Evolutionary conservation across 768 basidiomycete genomes (phyloP).

Genomic region (Filobasidium wieringae): DNA sequence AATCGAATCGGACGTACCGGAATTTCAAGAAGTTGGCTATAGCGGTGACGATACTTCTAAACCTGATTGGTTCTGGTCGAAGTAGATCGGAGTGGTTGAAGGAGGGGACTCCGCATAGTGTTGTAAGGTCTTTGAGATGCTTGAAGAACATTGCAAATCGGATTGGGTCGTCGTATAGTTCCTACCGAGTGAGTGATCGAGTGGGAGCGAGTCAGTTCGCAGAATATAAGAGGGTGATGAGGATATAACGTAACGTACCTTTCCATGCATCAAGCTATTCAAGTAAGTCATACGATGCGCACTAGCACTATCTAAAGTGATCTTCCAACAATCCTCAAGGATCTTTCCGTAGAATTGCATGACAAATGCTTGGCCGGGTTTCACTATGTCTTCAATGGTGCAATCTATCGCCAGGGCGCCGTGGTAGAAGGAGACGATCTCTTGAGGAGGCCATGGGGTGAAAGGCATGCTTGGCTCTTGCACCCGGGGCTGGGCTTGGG

Average conservation of each 20-base stretch:
- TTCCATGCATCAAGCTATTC: not conserved
- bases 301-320: not conserved
- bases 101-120: not conserved
- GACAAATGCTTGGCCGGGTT: not conserved
- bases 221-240: too few relatives aligned
- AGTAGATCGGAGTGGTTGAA: not conserved
- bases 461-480: not conserved
- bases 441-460: not conserved
- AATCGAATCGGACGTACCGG: not conserved
- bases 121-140: not conserved
- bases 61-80: not conserved
- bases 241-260: not conserved
- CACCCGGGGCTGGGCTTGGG: not conserved
- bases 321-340: not conserved
- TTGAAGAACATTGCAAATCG: not conserved
- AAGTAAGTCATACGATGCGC: not conserved
- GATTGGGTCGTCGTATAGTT: not conserved
- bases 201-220: too few relatives aligned
- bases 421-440: not conserved
- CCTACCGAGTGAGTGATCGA: not conserved
- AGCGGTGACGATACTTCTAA: not conserved
- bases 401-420: not conserved
- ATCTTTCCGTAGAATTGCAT: not conserved
- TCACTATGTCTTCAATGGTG: not conserved
- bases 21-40: not conserved